Evolutionary conservation across 2,329 filamentous ascomycete genomes (phyloP), one percentile per base, ranked within the genome.

Genomic region (Fusarium nelsonii): DNA sequence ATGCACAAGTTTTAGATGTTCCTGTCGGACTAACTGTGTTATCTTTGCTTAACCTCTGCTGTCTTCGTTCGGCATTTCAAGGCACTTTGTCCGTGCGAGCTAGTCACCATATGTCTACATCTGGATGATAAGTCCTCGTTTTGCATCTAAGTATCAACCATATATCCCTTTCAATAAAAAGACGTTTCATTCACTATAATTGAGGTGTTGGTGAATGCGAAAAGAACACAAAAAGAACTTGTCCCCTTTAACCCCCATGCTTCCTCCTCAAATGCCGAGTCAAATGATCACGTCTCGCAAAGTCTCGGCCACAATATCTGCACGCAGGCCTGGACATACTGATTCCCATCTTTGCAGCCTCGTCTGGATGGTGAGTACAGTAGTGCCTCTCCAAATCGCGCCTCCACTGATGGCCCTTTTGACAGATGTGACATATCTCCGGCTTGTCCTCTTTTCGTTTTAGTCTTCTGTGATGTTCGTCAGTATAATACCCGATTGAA

Each of bases 381-480:
- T 67, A 58, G 6, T 68, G 65, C 6, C 65, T 68, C 1, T 45
- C 0, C 15, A 59, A 16, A 12, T 68, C 65, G 1, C 65, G 58
- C 0, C 20, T 23, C 30, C 45, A 52, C 14, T 50, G 48, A 9
- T 63, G 49, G 2, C 53, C 49, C 43, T 59, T 58, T 12, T 28
- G 11, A 14, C 65, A 68, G 34, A 68, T n/a, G 16, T 14, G 10
- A 16, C 65, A 68, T 28, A 30, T 20, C 16, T 43, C 58, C 11
- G 53, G 53, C 33, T 54, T 68, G 6, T 68, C 36, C 26, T 32
- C n/a, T 32, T 60, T 68, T 8, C 64, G 48, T 8, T 40, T 32
- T 10, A 23, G 6, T 26, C 30, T 68, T 49, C 65, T 68, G 15
- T 8, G 9, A 4, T 8, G 4, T 7, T 9, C 23, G 20, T 68